Percentiles rank a stretch among this genome's conserved stretches.
These are phyloP conservation scores for Xylaria sp. DNA, from an alignment of 2,329 filamentous ascomycete species.

Conservation along the genomic window DNA sequence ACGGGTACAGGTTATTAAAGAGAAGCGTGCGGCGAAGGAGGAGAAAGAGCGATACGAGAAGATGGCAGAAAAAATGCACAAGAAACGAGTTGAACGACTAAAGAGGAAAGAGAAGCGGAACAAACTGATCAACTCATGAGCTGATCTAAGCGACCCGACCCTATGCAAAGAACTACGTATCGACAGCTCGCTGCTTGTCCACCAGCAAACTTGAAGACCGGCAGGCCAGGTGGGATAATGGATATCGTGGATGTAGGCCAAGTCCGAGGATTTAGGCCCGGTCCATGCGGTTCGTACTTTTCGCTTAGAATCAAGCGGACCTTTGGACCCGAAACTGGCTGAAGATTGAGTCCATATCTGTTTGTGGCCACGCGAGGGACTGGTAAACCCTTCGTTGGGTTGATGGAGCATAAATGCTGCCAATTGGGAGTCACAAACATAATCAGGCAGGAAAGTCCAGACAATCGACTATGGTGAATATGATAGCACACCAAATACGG, in stretches of 20 bases:
- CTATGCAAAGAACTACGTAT: conserved; percentile 3
- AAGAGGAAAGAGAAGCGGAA: conserved; percentile 97
- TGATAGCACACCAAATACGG: background rate
- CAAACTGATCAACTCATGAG: conserved; percentile 72
- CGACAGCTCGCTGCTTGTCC: background rate
- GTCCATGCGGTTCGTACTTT: background rate
- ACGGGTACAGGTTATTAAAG: conserved; percentile 78
- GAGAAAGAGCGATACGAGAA: conserved; percentile 92
- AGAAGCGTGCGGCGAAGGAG: conserved; percentile 84
- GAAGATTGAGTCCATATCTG: background rate
- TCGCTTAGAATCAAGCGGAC: background rate
- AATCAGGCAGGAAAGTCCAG: background rate
- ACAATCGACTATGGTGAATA: background rate
- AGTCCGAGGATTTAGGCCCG: background rate
- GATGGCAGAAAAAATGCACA: conserved; percentile 97
- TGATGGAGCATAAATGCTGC: background rate
- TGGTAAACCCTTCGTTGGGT: background rate
- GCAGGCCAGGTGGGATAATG: background rate
- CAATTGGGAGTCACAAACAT: background rate
- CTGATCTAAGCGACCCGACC: background rate
- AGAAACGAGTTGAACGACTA: conserved; percentile 87
- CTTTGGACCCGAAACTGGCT: background rate
- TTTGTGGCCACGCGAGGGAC: background rate
- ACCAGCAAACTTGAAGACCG: background rate
- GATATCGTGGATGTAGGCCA: background rate